Evolutionary conservation across 1,284 basidiomycete genomes (phyloP).

Genomic region (Pseudozyma tsukubaensis): DNA sequence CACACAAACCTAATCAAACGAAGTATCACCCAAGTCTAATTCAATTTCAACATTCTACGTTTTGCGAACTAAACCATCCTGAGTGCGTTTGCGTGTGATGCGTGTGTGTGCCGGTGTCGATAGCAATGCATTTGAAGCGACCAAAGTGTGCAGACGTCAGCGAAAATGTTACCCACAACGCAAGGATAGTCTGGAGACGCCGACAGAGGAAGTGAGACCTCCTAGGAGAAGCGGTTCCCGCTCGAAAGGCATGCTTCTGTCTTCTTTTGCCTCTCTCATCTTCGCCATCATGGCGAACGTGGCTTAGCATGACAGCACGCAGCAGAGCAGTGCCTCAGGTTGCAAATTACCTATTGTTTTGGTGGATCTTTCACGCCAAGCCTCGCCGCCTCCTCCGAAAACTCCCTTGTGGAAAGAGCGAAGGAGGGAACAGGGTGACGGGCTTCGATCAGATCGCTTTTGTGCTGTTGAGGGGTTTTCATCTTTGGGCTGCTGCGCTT

Average conservation of each 20-base stretch:
- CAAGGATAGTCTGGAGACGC: too few species aligned
- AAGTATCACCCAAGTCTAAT: background rate
- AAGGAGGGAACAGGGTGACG: background rate
- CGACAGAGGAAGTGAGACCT: too few species aligned
- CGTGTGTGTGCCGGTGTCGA: background rate
- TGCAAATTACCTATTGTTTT: constrained; percentile 10
- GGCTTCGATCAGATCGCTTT: background rate
- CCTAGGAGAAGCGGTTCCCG: too few species aligned
- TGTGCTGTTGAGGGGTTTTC: background rate
- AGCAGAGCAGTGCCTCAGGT: constrained; percentile 1
- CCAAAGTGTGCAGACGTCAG: too few species aligned
- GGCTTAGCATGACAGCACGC: background rate
- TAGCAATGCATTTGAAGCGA: too few species aligned
- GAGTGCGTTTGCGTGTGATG: constrained; percentile 1
- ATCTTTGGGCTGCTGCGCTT: background rate
- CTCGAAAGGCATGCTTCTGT: too few species aligned
- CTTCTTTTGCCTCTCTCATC: too few species aligned
- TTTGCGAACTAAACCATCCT: background rate
- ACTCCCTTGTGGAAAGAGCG: background rate
- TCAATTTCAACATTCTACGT: background rate
- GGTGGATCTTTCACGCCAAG: constrained; percentile 1
- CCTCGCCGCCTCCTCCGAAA: background rate
- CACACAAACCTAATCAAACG: background rate
- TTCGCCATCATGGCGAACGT: too few species aligned
- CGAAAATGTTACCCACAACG: too few species aligned